Percentiles rank a stretch among this genome's conserved stretches.
Conservation (phyloP, 352 stramenopile genomes). For the Globisporangium cederbergense region DNA sequence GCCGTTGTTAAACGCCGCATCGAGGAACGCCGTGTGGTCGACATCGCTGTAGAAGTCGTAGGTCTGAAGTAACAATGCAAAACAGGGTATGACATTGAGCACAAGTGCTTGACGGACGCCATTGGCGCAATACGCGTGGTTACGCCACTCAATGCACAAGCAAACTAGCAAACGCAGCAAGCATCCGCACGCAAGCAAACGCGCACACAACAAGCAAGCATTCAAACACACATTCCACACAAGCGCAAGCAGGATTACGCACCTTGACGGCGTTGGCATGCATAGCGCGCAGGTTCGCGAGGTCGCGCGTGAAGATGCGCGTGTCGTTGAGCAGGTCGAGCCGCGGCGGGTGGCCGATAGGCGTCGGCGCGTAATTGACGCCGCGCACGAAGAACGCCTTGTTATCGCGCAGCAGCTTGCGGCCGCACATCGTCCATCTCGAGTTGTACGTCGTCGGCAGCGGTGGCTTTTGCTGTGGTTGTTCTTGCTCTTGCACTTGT, state of each 20-base stretch:
- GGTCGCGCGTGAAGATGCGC: slow-evolving; percentile 55
- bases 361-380: slow-evolving; percentile 70
- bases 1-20: slow-evolving; percentile 59
- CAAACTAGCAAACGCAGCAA: not conserved
- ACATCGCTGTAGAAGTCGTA: slow-evolving; percentile 61
- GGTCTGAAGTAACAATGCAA: slow-evolving; percentile 17
- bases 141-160: not conserved
- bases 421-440: slow-evolving; percentile 52
- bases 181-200: not conserved
- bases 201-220: not conserved
- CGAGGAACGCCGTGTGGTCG: slow-evolving; percentile 49
- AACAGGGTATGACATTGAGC: not conserved
- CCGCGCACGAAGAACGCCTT: slow-evolving; percentile 66
- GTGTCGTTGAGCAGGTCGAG: slow-evolving; percentile 56
- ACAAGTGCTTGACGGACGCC: not conserved
- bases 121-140: not conserved
- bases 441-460: slow-evolving; percentile 29
- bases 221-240: not conserved
- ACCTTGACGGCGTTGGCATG: slow-evolving; percentile 65
- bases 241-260: not conserved
- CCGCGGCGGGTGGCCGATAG: slow-evolving; percentile 46
- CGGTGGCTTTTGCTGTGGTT: not conserved
- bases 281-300: slow-evolving; percentile 69
- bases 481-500: not conserved
- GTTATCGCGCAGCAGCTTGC: slow-evolving; percentile 57